Conservation (phyloP, 139 green algal species). For the Closterium sp. region DNA sequence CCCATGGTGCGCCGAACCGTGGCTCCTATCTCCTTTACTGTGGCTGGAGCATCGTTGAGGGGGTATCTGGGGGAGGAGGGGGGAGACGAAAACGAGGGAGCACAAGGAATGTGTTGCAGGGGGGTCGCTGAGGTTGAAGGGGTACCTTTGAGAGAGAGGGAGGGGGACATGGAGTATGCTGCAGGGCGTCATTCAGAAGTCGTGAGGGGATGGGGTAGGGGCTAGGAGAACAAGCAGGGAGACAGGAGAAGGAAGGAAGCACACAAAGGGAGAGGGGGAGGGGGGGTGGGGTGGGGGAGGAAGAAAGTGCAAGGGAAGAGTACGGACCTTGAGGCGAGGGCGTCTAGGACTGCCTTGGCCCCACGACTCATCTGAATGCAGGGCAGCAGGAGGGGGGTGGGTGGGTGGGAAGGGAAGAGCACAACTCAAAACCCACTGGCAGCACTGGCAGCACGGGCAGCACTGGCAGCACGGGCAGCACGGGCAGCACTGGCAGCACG, state of each 20-base stretch:
- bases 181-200: neutral
- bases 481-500: too few species aligned
- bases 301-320: neutral
- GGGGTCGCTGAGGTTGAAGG: neutral
- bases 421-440: too few species aligned
- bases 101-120: neutral
- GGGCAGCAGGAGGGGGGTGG: neutral
- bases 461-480: too few species aligned
- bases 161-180: neutral
- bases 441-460: too few species aligned
- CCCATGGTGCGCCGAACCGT: slow-evolving; percentile 12
- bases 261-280: neutral
- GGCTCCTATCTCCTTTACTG: slow-evolving; percentile 1
- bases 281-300: neutral
- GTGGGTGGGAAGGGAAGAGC: neutral
- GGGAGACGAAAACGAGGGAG: neutral
- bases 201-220: neutral
- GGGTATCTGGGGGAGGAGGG: neutral
- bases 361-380: slow-evolving; percentile 20
- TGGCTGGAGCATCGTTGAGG: slow-evolving; percentile 5
- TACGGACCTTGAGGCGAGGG: neutral
- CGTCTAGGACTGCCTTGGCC: slow-evolving; percentile 17
- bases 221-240: neutral
- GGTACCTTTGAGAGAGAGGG: neutral
- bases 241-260: neutral